Evolutionary conservation across 2,329 filamentous ascomycete genomes (phyloP).

Genomic region (Colletotrichum spinosum): DNA sequence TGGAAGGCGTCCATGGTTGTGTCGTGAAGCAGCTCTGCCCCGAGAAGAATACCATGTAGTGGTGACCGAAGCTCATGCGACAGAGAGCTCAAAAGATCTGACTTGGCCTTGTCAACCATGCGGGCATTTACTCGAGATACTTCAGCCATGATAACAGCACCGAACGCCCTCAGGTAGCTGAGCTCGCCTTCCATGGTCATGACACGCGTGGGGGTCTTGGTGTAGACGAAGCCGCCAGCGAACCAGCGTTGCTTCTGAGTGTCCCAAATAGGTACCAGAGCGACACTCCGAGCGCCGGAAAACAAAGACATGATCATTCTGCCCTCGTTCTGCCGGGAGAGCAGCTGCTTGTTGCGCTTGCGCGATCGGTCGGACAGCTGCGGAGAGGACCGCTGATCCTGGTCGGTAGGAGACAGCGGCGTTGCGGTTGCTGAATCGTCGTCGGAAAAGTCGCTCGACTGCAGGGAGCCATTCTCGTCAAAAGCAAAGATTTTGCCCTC

Average conservation of each 20-base stretch:
- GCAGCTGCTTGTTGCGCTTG: slow-evolving; percentile 5
- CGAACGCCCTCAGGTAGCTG: slow-evolving; percentile 63
- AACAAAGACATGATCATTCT: slow-evolving; percentile 50
- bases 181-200: slow-evolving; percentile 62
- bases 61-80: slow-evolving; percentile 72
- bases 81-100: slow-evolving; percentile 69
- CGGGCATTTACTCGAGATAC: slow-evolving; percentile 57
- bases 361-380: not conserved
- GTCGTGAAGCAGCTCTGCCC: slow-evolving; percentile 64
- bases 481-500: slow-evolving; percentile 60
- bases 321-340: slow-evolving; percentile 41
- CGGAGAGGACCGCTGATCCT: not conserved
- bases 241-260: slow-evolving; percentile 58
- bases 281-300: slow-evolving; percentile 57
- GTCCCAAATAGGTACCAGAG: slow-evolving; percentile 62
- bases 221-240: slow-evolving; percentile 63
- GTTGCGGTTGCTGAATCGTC: slow-evolving; percentile 29
- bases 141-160: slow-evolving; percentile 67
- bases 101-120: slow-evolving; percentile 60
- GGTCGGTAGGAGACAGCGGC: not conserved
- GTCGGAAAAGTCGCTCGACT: slow-evolving; percentile 45
- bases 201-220: slow-evolving; percentile 53
- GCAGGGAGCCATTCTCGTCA: slow-evolving; percentile 50
- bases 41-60: slow-evolving; percentile 69
- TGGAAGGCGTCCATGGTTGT: slow-evolving; percentile 58